A percentile compares a stretch with the other conserved stretches of the same genome.
These are phyloP conservation scores for Saccharomyces hybrid DNA, from an alignment of 1,139 yeast species.

Conservation along the genomic window DNA sequence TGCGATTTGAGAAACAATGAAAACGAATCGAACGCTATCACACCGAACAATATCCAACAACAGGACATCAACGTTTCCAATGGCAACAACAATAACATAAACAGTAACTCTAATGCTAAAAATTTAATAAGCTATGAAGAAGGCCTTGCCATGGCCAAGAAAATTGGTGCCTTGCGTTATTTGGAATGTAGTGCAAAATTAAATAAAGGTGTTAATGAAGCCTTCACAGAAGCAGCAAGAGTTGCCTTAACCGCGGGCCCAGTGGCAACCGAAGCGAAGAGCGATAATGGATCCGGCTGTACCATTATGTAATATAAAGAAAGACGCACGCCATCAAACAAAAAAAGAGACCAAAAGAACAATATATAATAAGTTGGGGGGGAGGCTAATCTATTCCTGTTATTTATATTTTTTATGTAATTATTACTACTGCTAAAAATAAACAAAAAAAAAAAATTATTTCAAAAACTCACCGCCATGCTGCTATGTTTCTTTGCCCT, in stretches of 20 bases:
- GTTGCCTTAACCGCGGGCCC: slow-evolving; percentile 89
- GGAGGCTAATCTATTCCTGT: background rate
- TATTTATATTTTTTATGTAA: slow-evolving; percentile 1
- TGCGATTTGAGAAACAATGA: slow-evolving; percentile 74
- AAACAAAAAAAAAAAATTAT: slow-evolving; percentile 2
- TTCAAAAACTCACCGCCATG: background rate
- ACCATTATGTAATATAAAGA: slow-evolving; percentile 31
- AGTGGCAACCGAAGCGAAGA: slow-evolving; percentile 57
- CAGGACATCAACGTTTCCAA: slow-evolving; percentile 19
- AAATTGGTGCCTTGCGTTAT: slow-evolving; percentile 76
- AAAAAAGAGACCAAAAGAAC: slow-evolving; percentile 2
- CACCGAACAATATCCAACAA: slow-evolving; percentile 26
- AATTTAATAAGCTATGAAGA: slow-evolving; percentile 69
- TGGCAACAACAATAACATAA: slow-evolving; percentile 20
- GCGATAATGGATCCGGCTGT: slow-evolving; percentile 34
- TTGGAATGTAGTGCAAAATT: slow-evolving; percentile 91
- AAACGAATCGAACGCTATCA: slow-evolving; percentile 32
- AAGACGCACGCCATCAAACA: slow-evolving; percentile 1
- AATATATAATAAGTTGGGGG: slow-evolving; percentile 1
- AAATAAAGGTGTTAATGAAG: slow-evolving; percentile 93
- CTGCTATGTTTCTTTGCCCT: slow-evolving; percentile 5
- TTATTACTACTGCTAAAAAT: background rate
- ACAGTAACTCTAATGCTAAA: slow-evolving; percentile 30
- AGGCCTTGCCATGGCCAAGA: slow-evolving; percentile 78
- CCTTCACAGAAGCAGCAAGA: slow-evolving; percentile 94